Conservation (phyloP, 2,329 filamentous ascomycete genomes). For the Claviceps sp. region DNA sequence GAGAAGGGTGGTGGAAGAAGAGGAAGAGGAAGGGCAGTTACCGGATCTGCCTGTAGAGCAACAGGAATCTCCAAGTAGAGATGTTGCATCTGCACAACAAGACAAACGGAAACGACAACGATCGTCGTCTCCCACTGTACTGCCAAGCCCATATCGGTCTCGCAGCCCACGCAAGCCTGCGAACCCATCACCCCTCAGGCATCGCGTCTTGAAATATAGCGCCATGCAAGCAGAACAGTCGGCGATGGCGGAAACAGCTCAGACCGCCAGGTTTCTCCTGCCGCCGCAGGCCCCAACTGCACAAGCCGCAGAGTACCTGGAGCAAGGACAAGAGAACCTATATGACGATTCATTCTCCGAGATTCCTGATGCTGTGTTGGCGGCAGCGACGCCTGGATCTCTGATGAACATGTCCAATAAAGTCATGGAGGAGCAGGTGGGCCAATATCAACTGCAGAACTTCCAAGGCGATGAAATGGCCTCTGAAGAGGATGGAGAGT, state of each 20-base stretch:
- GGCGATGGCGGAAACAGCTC: neutral
- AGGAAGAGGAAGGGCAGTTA: neutral
- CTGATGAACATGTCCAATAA: neutral
- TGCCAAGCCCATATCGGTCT: conserved; percentile 16
- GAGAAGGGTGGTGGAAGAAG: neutral
- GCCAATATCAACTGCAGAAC: neutral
- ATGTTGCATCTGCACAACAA: neutral
- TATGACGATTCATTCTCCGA: conserved; percentile 47
- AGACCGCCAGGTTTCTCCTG: neutral
- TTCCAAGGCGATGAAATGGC: neutral
- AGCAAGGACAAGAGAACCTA: conserved; percentile 18
- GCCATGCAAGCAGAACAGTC: conserved; percentile 12
- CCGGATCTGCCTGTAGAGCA: conserved; percentile 6
- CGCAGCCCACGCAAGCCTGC: conserved; percentile 23
- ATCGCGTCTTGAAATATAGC: conserved; percentile 20
- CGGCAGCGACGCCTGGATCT: conserved; percentile 31
- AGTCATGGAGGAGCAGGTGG: conserved; percentile 6
- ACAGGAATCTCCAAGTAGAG: conserved; percentile 6
- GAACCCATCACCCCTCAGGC: conserved; percentile 18
- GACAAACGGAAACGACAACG: neutral
- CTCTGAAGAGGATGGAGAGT: neutral
- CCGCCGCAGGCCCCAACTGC: conserved; percentile 4
- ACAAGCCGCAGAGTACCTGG: conserved; percentile 6
- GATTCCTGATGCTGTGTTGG: conserved; percentile 37
- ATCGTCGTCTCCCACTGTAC: conserved; percentile 12